These are phyloP conservation scores for Herpotrichia juniperi DNA, from an alignment of 2,329 filamentous ascomycete genomes.

Conservation along the genomic window DNA sequence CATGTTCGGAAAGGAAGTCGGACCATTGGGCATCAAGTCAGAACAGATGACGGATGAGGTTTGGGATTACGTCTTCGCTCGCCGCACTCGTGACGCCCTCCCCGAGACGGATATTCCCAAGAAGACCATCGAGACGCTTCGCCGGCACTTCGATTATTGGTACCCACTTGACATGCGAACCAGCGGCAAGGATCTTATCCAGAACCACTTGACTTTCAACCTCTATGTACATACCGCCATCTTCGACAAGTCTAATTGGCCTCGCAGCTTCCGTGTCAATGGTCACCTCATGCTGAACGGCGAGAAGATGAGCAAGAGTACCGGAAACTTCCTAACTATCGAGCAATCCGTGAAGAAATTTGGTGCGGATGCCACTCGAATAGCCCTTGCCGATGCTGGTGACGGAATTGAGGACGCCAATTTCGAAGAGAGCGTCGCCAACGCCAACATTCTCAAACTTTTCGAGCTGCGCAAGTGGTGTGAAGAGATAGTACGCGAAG, in stretches of 20 bases:
- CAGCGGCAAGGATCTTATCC: slow-evolving; percentile 75
- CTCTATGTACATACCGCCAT: slow-evolving; percentile 92
- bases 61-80: slow-evolving; percentile 94
- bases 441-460: slow-evolving; percentile 86
- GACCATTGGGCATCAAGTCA: slow-evolving; percentile 61
- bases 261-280: slow-evolving; percentile 82
- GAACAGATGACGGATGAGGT: slow-evolving; percentile 94
- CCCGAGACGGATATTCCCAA: slow-evolving; percentile 74
- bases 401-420: slow-evolving; percentile 96
- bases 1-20: slow-evolving; percentile 72
- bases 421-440: slow-evolving; percentile 94
- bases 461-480: slow-evolving; percentile 89
- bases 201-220: slow-evolving; percentile 95
- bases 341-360: slow-evolving; percentile 87
- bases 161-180: slow-evolving; percentile 90
- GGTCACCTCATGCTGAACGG: slow-evolving; percentile 94
- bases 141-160: slow-evolving; percentile 94
- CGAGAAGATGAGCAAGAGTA: slow-evolving; percentile 98
- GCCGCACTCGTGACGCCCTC: slow-evolving; percentile 73
- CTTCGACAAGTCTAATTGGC: slow-evolving; percentile 89
- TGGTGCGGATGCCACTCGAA: slow-evolving; percentile 88
- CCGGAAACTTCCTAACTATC: slow-evolving; percentile 95
- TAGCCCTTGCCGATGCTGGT: slow-evolving; percentile 91
- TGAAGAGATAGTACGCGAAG: slow-evolving; percentile 78
- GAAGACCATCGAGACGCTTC: slow-evolving; percentile 77